Conservation (phyloP, 2,329 filamentous ascomycete genomes). For the Fusarium heterosporum region DNA sequence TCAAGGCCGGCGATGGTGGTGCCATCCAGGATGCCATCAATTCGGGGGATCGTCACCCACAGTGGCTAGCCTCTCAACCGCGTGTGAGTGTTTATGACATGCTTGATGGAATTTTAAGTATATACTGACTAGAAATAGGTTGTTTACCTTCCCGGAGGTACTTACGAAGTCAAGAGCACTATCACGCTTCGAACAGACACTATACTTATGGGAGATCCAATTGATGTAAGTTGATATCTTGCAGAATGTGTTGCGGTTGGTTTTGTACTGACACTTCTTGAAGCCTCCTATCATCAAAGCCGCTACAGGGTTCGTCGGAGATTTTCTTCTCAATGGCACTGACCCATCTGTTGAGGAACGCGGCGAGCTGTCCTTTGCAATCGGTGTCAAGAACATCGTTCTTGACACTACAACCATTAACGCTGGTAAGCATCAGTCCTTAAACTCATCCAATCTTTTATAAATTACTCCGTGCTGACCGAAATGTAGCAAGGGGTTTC, state of each 20-base stretch:
- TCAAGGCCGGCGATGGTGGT: background rate
- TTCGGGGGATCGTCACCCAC: background rate
- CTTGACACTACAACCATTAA: background rate
- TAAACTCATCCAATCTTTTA: accelerated
- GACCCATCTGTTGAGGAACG: background rate
- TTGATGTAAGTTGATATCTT: background rate
- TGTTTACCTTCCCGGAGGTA: background rate
- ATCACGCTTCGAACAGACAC: background rate
- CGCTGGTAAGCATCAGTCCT: background rate
- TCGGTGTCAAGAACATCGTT: background rate
- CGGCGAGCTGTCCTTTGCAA: background rate
- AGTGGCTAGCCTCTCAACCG: background rate
- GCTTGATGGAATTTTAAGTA: no score
- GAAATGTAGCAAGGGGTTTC: background rate
- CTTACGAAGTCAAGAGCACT: background rate
- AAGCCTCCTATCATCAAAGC: background rate
- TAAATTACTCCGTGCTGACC: background rate
- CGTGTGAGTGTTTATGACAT: background rate
- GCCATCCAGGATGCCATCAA: background rate
- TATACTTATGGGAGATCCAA: background rate
- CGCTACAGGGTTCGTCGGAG: background rate
- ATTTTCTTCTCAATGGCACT: background rate
- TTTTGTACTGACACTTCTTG: background rate
- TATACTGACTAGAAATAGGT: background rate
- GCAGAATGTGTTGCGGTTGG: background rate